These are phyloP conservation scores for Gracilaria vermiculophylla DNA, from an alignment of 23 red algal genomes.

Conservation along the genomic window DNA sequence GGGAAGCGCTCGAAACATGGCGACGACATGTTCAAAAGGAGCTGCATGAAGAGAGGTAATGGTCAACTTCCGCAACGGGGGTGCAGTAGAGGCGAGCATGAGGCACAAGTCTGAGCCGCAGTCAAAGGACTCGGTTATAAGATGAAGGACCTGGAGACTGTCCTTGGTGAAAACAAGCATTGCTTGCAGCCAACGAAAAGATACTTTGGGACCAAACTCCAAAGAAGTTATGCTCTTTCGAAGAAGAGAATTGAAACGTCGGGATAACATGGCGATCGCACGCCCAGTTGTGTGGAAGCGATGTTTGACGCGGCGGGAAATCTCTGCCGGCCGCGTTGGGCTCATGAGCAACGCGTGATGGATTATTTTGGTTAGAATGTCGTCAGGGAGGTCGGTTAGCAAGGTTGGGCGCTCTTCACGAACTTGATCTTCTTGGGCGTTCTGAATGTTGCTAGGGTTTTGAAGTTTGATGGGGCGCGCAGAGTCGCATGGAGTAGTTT, in stretches of 20 bases:
- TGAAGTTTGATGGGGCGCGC: neutral
- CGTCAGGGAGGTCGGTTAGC: slow-evolving; percentile 58
- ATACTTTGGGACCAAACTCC: neutral
- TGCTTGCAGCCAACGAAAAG: slow-evolving; percentile 16
- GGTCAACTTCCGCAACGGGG: slow-evolving; percentile 45
- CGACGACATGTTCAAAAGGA: slow-evolving; percentile 61
- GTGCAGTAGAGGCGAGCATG: slow-evolving; percentile 34
- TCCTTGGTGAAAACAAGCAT: slow-evolving; percentile 57
- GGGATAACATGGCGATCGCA: slow-evolving; percentile 30
- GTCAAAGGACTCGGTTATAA: slow-evolving; percentile 1
- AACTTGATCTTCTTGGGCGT: neutral
- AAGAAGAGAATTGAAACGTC: slow-evolving; percentile 42
- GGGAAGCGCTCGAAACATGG: slow-evolving; percentile 52
- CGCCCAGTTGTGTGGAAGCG: slow-evolving; percentile 28
- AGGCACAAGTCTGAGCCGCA: slow-evolving; percentile 10
- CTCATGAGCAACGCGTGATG: slow-evolving; percentile 8
- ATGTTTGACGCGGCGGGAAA: slow-evolving; percentile 22
- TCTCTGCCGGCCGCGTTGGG: slow-evolving; percentile 22
- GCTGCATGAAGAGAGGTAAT: slow-evolving; percentile 12
- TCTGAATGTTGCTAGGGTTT: neutral
- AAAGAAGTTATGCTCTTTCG: slow-evolving; percentile 30
- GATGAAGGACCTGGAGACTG: slow-evolving; percentile 18
- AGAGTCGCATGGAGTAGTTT: neutral
- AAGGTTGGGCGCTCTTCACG: neutral
- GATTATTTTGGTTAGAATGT: slow-evolving; percentile 53